Base-by-base conservation (phyloP, 2,329 filamentous ascomycete genomes). In the Nigrospora sphaerica region DNA sequence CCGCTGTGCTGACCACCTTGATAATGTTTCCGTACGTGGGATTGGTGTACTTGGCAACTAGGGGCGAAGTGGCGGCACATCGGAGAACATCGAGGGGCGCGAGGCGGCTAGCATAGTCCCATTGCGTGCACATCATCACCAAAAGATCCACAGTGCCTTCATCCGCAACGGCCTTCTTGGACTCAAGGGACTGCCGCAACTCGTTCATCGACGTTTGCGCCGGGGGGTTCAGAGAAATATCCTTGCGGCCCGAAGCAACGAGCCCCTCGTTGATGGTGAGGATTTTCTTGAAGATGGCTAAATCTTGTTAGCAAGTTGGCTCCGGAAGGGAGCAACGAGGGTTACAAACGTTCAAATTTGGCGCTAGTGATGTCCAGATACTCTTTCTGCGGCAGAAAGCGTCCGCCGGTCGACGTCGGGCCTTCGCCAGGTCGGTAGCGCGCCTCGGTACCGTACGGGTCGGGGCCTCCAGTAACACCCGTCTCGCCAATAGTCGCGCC, bases 41-140 rank as follows among this genome's bases (percentile, higher is more conserved):
- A 43, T 80, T 74, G 0, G 69, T 68, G 42, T 79, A 78, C 9
- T 77, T 74, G 2, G 88, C 85, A n/a, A 82, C 78, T 1, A 77
- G 67, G 0, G 87, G 79, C 6, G 80, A 81, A 1, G 83, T 81
- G 2, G 87, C 85, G 28, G 93, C 73, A 42, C 95, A 82, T n/a
- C 93, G 87, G 6, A 97, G 75, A 1, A 97, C 73, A 62, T 97
- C 93, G 1, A 98, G 77, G 12, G 83, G 88, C 0, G 93, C 87
- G 0, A 98, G 75, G 39, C 90, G 84, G 54, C 88, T 86, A 12
- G 82, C 74, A 45, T 85, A 82, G 3, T 91, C 86, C 93, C 93
- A 98, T 32, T 74, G 65, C 0, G 86, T 88, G 16, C 83, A 79
- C 45, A 95, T 77, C 57, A 83, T 88, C 48, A 89, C 69, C 6